Evolutionary conservation across 2,329 filamentous ascomycete species (phyloP), one percentile per base, ranked within the genome.

Genomic region (Calonectria pseudoturangicola): DNA sequence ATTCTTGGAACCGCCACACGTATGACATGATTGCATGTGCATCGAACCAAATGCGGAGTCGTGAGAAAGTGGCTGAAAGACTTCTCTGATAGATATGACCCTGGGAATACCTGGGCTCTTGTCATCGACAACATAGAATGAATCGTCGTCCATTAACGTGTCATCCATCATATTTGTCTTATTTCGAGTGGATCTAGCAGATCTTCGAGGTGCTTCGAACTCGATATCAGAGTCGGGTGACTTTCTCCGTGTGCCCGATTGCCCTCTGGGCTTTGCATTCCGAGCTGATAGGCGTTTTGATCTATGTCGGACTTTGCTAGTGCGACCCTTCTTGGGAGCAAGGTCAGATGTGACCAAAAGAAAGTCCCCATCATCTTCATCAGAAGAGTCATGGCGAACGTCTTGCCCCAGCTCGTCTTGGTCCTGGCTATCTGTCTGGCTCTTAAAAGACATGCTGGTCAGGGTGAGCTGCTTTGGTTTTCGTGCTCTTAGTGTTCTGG

Each of bases 11-110:
- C 81, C 79, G 21, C 77, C 72, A 81, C 97, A 99, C 3, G 91
- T 89, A 76, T 94, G 92, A 82, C 97, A 99, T 9, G 86, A 86
- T 48, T 90, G 86, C 58, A 89, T 90, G 83, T 99, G 97, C 13
- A 90, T 89, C 27, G 88, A 85, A 67, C 89, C 89, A 82, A 99
- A 99, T 3, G 88, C 85, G 47, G 93, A 90, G 16, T 92, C 88
- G 4, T 87, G 84, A 1, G 91, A 84, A 1, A 95, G 80, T 0
- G 88, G 87, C 69, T 91, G 88, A 81, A 98, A 98, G 7, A 90
- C 83, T 81, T 98, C 97, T 75, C 91, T 93, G 28, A 95, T 89
- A 16, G 92, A 91, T 15, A 90, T 85, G 50, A 91, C 85, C 82
- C 92, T 92, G 1, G 90, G 87, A 13, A 86, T 85, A 18, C 79